Base-by-base conservation (phyloP, 257 asterid genomes). In the Solanum sejunctum region DNA sequence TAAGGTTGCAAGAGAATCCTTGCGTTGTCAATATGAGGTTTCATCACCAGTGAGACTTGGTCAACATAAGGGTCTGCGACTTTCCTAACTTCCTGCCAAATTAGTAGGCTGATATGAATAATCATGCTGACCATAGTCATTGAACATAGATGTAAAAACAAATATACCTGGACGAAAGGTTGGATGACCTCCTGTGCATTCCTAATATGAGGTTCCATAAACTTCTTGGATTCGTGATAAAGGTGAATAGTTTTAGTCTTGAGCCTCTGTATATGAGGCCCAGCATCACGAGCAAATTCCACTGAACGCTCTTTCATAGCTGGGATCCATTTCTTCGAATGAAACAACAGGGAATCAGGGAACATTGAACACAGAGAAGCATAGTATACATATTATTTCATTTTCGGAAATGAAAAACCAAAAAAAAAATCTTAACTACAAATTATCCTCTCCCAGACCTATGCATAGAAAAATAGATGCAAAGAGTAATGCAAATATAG, bases 311-410 rank as follows among this genome's bases (percentile, higher is more conserved):
- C 80, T 80, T 85, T 90, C 66, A 88, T 85, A 70, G 73, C 11
- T 77, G 93, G 93, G 81, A 90, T 54, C 90, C 91, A 90, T 88
- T 85, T 77, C 92, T 90, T 70, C 47, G 66, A 60, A 67, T 18
- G 26, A 84, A 85, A 72, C 69, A 80, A 57, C 52, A 69, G 18
- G 13, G 67, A 61, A 88, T 80, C 58, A 81, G 72, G 80, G 36
- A 72, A 58, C 43, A 80, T 60, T 43, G 43, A 23, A 55, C 21
- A 54, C 16, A 23, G 23, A 12, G 16, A 73, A 58, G 18, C 77
- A 58, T 56, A 41, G 23, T 43, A 60, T 60, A 12, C 43, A 21
- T 21, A 43, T 15, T 51, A 23, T 77, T 77, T 51, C 82, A 1
- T 23, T 26, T 23, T 17, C 52, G 82, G 82, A 52, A 23, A 51